Evolutionary conservation across 257 asterid genomes (phyloP).

Genomic region (Solanum lignicaule): DNA sequence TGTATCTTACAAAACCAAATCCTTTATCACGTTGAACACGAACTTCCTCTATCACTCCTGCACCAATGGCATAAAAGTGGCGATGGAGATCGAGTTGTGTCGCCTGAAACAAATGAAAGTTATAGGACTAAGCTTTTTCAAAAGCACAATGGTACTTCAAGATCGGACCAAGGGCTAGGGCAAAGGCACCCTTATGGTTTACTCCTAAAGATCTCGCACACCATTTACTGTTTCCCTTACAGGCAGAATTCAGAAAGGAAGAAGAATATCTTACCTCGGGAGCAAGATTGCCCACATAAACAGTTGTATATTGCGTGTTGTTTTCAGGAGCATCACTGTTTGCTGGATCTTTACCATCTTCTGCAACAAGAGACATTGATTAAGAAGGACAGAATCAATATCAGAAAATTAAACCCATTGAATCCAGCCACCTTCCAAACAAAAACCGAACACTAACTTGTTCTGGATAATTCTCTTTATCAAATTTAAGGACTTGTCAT

Average conservation of each 20-base stretch:
- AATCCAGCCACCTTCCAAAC: neutral
- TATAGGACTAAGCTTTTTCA: neutral
- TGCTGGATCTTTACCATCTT: conserved; percentile 69
- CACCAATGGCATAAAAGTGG: conserved; percentile 81
- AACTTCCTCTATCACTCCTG: conserved; percentile 89
- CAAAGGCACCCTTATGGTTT: neutral
- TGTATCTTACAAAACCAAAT: conserved; percentile 86
- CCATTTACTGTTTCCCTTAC: neutral
- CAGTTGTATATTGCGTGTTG: conserved; percentile 80
- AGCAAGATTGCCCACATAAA: conserved; percentile 92
- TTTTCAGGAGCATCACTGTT: conserved; percentile 79
- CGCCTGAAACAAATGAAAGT: conserved; percentile 35
- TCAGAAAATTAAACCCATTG: neutral
- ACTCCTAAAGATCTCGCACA: neutral
- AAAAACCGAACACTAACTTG: neutral
- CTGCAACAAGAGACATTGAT: conserved; percentile 29
- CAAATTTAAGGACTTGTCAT: neutral
- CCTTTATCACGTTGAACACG: conserved; percentile 95
- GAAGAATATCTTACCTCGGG: conserved; percentile 49
- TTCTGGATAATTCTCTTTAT: neutral
- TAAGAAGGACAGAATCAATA: neutral
- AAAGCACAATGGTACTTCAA: neutral
- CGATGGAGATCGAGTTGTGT: conserved; percentile 89
- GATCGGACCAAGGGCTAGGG: neutral
- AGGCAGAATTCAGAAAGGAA: neutral